Evolutionary conservation across 306 rosid species (phyloP).

Genomic region (Morella rubra): DNA sequence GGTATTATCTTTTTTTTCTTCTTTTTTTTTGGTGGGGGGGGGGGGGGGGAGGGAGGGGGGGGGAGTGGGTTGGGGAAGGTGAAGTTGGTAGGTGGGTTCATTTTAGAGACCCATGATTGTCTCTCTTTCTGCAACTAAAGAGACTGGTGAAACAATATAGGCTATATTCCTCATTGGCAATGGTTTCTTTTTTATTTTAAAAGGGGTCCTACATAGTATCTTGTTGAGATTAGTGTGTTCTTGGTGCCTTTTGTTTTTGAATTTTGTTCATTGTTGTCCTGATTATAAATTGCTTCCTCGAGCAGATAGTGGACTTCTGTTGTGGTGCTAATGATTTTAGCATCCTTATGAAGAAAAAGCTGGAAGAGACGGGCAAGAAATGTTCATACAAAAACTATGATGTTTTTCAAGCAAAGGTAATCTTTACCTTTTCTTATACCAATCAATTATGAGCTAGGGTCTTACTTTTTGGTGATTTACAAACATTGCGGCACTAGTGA

Average conservation of each 20-base stretch:
- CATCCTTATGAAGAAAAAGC: slow-evolving; percentile 72
- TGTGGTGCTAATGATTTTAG: slow-evolving; percentile 97
- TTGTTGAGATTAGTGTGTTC: not conserved
- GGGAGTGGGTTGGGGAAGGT: no score
- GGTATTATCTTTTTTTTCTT: no score
- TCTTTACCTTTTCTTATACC: slow-evolving; percentile 3
- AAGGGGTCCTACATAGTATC: no score
- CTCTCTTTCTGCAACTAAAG: not conserved
- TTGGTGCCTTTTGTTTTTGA: not conserved
- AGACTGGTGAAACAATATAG: not conserved
- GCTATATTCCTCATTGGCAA: not conserved
- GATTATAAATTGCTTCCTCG: slow-evolving; percentile 34
- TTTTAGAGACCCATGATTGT: not conserved
- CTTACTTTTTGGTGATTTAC: not conserved
- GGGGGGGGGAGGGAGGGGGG: no score
- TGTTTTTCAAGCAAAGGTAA: slow-evolving; percentile 83
- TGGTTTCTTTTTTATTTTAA: not conserved
- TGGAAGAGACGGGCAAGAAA: slow-evolving; percentile 72
- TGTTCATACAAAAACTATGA: slow-evolving; percentile 77
- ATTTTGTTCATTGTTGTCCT: slow-evolving; percentile 17
- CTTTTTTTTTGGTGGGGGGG: no score
- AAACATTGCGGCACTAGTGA: not conserved
- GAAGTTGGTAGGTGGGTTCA: not conserved
- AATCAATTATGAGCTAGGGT: not conserved
- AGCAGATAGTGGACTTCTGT: slow-evolving; percentile 93